These are phyloP conservation scores for Gryganskiella cystojenkinii DNA, from an alignment of 192 early-diverging fungal species.

Conservation along the genomic window DNA sequence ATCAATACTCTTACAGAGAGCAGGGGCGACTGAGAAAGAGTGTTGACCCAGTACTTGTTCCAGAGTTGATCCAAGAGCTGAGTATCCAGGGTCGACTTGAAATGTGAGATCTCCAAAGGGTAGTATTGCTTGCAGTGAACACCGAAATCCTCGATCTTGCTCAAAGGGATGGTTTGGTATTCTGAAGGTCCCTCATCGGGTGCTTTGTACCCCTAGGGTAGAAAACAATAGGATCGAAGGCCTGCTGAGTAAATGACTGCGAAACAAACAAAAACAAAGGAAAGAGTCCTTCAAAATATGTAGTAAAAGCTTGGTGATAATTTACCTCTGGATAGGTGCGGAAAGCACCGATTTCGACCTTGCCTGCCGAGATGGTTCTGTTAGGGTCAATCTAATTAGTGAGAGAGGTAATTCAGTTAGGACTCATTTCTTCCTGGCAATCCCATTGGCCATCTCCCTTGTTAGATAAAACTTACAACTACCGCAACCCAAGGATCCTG, in stretches of 20 bases:
- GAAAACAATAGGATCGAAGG: background rate
- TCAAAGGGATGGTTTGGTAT: constrained; percentile 91
- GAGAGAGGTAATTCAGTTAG: background rate
- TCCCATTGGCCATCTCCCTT: background rate
- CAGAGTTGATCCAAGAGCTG: constrained; percentile 91
- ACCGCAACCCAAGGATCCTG: constrained; percentile 96
- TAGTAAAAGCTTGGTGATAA: background rate
- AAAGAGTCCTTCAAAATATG: background rate
- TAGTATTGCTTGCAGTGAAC: constrained; percentile 94
- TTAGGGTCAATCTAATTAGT: constrained; percentile 90
- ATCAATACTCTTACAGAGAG: constrained; percentile 69
- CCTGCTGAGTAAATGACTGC: no score
- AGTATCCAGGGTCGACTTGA: constrained; percentile 91
- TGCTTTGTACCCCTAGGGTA: constrained; percentile 75
- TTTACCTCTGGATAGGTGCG: constrained; percentile 91
- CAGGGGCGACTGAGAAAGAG: constrained; percentile 91
- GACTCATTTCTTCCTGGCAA: background rate
- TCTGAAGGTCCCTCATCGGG: constrained; percentile 82
- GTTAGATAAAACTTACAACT: constrained; percentile 69
- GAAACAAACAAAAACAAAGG: background rate
- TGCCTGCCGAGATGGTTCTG: constrained; percentile 95
- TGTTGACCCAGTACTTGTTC: constrained; percentile 99
- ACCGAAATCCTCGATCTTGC: constrained; percentile 99
- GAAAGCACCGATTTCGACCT: constrained; percentile 98
- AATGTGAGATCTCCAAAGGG: constrained; percentile 88